Evolutionary conservation across 192 early-diverging fungal species (phyloP).

Genomic region (Backusella tarrabulga): DNA sequence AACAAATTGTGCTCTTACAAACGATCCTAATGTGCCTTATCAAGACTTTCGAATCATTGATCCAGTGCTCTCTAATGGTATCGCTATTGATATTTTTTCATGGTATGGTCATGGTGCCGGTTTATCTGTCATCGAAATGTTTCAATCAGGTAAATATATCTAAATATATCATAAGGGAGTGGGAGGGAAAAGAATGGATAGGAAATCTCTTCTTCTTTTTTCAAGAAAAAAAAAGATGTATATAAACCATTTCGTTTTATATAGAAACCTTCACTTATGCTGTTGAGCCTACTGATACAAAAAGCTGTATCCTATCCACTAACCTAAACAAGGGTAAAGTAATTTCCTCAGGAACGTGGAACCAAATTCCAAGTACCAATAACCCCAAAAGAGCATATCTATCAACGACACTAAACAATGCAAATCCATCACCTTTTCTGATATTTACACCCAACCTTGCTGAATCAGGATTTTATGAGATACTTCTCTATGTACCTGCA

Average conservation of each 20-base stretch:
- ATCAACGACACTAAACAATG: conserved; percentile 2
- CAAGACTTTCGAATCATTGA: conserved; percentile 42
- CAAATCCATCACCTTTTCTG: neutral
- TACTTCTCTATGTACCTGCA: conserved; percentile 26
- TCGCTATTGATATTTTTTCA: conserved; percentile 47
- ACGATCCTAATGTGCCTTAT: conserved; percentile 30
- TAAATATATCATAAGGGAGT: neutral
- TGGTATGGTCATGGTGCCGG: conserved; percentile 40
- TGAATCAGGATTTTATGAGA: conserved; percentile 30
- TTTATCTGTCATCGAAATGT: conserved; percentile 28
- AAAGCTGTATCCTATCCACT: neutral
- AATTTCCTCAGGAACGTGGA: conserved; percentile 14
- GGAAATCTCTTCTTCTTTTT: too few relatives aligned
- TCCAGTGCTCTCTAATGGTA: conserved; percentile 44
- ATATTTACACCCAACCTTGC: conserved; percentile 25
- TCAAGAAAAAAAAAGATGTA: neutral
- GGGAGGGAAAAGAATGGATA: neutral
- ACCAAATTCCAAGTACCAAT: neutral
- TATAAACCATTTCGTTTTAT: neutral
- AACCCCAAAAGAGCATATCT: conserved; percentile 9
- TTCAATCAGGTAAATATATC: conserved; percentile 30
- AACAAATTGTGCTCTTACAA: conserved; percentile 33
- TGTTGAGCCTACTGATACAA: neutral
- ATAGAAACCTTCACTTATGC: conserved; percentile 27
- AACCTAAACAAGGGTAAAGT: neutral